Evolutionary conservation across 768 basidiomycete genomes (phyloP), one percentile per base, ranked within the genome.

Genomic region (Chalciporus sphaerocephalus): DNA sequence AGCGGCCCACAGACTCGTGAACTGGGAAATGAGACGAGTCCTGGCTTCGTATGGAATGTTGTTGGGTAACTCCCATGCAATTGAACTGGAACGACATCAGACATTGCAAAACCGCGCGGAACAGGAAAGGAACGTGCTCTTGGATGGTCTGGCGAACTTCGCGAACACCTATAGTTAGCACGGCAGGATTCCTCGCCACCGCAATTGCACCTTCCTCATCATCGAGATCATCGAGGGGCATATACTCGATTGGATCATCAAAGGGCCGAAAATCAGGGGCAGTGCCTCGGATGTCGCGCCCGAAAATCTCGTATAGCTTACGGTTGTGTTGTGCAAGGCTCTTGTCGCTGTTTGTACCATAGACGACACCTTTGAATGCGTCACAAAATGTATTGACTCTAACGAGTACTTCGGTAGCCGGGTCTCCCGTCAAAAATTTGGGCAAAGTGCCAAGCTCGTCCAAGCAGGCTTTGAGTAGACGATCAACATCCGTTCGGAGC

Each of bases 341-440:
- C 54, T 73, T 72, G 46, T 67, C 53, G 4, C 62, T 55, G 28
- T 58, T 51, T 5, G 49, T 43, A 1, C 73, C 76, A 5, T 58
- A 52, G 17, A 73, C 67, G 1, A 48, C 50, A 3, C 54, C 51
- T 17, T 54, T 61, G 35, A 74, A 64, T 2, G 62, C 71, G 16
- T 61, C 54, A 44, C 72, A 78, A 47, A 85, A 83, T 0, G 53
- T 54, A 0, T 62, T 73, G 32, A 81, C 62, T 8, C 69, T 68
- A 4, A 58, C 54, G 2, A 75, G 62, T 1, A 83, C 64, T 50
- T 79, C 76, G 2, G 72, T 68, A 3, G 70, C 60, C 0, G 78
- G 71, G 23, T 80, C 71, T 7, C 48, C 51, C 2, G 57, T 59
- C 10, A 70, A 54, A 0, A 61, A 61, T 0, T 59, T 51, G 0